These are phyloP conservation scores for Xylariaceae sp. DNA, from an alignment of 2,329 filamentous ascomycete species.

Conservation along the genomic window DNA sequence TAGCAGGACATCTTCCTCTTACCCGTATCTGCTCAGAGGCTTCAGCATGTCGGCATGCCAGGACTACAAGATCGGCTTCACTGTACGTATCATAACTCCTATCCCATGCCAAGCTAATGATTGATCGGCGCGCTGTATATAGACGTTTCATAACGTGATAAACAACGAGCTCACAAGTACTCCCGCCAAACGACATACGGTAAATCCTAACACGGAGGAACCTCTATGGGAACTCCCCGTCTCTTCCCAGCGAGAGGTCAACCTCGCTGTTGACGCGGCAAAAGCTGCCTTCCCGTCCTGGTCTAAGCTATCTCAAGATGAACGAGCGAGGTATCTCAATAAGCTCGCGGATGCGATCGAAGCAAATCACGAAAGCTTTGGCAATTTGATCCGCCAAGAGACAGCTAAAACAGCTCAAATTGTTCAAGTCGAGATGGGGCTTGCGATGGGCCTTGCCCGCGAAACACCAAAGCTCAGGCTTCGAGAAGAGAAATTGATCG, in stretches of 20 bases:
- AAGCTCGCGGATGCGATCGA: conserved; percentile 19
- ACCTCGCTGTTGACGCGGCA: conserved; percentile 46
- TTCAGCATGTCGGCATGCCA: too few species aligned
- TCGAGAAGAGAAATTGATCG: conserved; percentile 19
- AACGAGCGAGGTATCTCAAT: conserved; percentile 26
- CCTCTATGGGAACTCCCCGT: conserved; percentile 47
- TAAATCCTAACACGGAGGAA: conserved; percentile 46
- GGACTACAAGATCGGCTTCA: too few species aligned
- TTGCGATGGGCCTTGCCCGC: not conserved
- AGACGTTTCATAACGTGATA: conserved; percentile 45
- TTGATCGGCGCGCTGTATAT: not conserved
- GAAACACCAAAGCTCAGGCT: conserved; percentile 7
- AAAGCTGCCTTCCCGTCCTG: conserved; percentile 45
- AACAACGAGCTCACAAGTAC: conserved; percentile 45
- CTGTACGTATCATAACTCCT: too few species aligned
- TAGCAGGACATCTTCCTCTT: too few species aligned
- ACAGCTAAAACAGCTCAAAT: conserved; percentile 16
- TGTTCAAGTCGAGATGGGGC: not conserved
- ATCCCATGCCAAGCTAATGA: too few species aligned
- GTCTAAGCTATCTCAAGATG: conserved; percentile 32
- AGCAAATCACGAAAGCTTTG: conserved; percentile 9
- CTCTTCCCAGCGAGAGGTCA: conserved; percentile 43
- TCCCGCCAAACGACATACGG: conserved; percentile 39
- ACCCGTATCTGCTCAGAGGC: too few species aligned
- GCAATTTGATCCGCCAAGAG: conserved; percentile 13